Base-by-base conservation (phyloP, 202 grass and related monocot species). In the Zoysia matrella region DNA sequence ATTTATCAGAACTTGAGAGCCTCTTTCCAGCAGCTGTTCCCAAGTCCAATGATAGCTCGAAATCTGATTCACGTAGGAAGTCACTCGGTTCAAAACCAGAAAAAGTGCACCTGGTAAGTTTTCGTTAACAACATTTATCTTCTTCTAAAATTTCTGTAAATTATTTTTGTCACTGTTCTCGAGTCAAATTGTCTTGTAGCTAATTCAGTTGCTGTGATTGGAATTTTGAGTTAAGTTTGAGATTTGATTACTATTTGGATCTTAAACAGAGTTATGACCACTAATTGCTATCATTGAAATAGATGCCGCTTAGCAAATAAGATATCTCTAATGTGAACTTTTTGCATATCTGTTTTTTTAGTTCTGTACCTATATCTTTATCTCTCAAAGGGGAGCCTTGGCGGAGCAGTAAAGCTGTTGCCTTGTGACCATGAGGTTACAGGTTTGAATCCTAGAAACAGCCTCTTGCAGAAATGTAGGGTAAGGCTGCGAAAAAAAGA, bases 21-120 rank as follows among this genome's bases (percentile, higher is more conserved):
- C 89, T 95, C 74, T 99, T 99, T 81, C 90, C 96, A 73, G 73
- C 90, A 80, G 89, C 85, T 12, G 83, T 99, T 67, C 91, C 89
- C 71, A 98, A 98, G 82, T 72, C 82, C 22, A 83, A 87, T 61
- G 75, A 84, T 47, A 92, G 80, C 67, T 95, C 87, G 22, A 99
- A 93, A 83, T 88, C 85, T 50, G 96, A 93, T 18, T 82, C 87
- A 36, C 86, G 96, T 53, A 88, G 93, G 77, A 99, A 99, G 80
- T 99, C 96, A 71, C 90, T 99, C 78, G 92, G 96, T 36, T 93
- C 91, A 67, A 99, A 95, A 88, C 89, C 89, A 65, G 96, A 99
- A 66, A 99, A 93, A 89, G 96, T 99, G 81, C 92, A 99, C 77
- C 85, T 99, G 49, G 95, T 98, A 93, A 93, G 84, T 85, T 71